These are phyloP conservation scores for Candida endomychidarum DNA, from an alignment of 805 yeast genomes.

Conservation along the genomic window DNA sequence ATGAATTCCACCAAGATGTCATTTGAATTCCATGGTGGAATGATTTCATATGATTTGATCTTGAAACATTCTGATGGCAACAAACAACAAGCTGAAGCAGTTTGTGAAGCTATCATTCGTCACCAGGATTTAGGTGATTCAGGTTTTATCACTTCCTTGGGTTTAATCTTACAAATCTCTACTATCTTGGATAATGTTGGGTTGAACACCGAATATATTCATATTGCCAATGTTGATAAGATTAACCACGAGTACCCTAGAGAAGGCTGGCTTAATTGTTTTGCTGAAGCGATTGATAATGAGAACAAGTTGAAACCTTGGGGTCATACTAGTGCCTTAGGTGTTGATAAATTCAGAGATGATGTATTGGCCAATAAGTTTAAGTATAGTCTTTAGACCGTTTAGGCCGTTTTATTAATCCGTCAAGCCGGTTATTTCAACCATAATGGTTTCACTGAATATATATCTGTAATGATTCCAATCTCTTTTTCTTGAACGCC, in stretches of 20 bases:
- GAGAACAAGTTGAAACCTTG: conserved; percentile 33
- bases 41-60: conserved; percentile 26
- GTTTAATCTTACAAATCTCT: conserved; percentile 31
- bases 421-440: too few species aligned
- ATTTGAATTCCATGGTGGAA: conserved; percentile 35
- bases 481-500: neutral
- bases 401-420: too few species aligned
- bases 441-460: too few species aligned
- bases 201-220: conserved; percentile 25
- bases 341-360: conserved; percentile 27
- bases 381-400: conserved; percentile 12
- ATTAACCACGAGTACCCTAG: conserved; percentile 25
- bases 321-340: conserved; percentile 37
- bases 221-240: conserved; percentile 26
- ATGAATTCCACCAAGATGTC: conserved; percentile 34
- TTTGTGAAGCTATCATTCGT: conserved; percentile 33
- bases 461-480: too few species aligned
- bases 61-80: conserved; percentile 22
- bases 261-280: conserved; percentile 31
- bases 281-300: conserved; percentile 30
- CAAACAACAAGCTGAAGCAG: conserved; percentile 33
- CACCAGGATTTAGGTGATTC: conserved; percentile 35
- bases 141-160: conserved; percentile 33
- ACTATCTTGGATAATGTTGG: conserved; percentile 37
- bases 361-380: conserved; percentile 26